Conservation (phyloP, 2,329 filamentous ascomycete genomes). For the Monosporascus ibericus region DNA sequence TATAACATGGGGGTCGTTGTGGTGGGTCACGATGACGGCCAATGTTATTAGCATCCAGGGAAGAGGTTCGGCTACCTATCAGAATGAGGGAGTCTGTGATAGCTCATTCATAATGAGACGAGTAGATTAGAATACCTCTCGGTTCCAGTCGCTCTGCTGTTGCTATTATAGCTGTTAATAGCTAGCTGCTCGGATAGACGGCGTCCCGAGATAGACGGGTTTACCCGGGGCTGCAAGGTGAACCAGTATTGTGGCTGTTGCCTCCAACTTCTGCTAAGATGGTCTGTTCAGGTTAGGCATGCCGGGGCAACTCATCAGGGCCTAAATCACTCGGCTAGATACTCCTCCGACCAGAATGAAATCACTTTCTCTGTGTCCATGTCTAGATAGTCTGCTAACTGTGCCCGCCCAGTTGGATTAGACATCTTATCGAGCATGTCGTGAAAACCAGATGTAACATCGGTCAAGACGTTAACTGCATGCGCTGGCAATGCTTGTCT, state of each 20-base stretch:
- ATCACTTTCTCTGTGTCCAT: slow-evolving; percentile 19
- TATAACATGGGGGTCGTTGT: too few species aligned
- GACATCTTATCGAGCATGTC: slow-evolving; percentile 22
- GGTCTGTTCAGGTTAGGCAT: too few species aligned
- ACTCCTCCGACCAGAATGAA: slow-evolving; percentile 24
- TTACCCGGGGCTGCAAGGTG: too few species aligned
- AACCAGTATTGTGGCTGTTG: too few species aligned
- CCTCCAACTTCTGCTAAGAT: too few species aligned
- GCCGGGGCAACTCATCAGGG: too few species aligned
- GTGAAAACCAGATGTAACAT: slow-evolving; percentile 22
- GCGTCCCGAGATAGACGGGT: too few species aligned
- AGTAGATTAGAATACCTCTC: too few species aligned
- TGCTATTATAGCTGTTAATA: too few species aligned
- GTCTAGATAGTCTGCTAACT: slow-evolving; percentile 20
- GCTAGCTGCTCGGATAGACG: too few species aligned
- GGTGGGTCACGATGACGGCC: background rate
- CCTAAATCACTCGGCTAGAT: slow-evolving; percentile 16
- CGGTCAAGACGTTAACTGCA: slow-evolving; percentile 26
- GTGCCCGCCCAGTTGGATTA: slow-evolving; percentile 13
- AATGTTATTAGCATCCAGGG: background rate
- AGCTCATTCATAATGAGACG: too few species aligned
- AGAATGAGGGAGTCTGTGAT: background rate
- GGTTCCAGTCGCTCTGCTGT: too few species aligned
- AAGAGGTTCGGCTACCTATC: background rate
- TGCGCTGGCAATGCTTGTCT: slow-evolving; percentile 19